Base-by-base conservation (phyloP, 106 monocot genomes). In the Allium cepa region DNA sequence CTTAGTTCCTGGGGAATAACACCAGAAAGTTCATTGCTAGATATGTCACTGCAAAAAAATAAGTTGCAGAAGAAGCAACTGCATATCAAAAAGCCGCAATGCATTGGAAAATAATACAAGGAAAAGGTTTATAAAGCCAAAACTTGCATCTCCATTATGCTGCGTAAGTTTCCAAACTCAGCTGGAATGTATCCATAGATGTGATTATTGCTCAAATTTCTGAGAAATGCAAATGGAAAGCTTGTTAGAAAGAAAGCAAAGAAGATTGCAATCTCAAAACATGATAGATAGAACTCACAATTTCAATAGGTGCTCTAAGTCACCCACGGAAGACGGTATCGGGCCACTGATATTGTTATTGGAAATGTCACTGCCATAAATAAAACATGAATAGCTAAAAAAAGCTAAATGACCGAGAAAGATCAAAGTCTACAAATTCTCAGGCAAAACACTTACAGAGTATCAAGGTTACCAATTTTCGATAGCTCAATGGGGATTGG, bases 221-320 rank as follows among this genome's bases (percentile, higher is more conserved):
- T 97, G 47, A 15, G 56, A 55, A 16, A 68, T 2, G 55, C 52
- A 65, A 7, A 17, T 63, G 46, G 9, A 26, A 57, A 10, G 1
- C 36, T 16, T 48, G 48, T 17, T 69, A 22, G 70, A 2, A 66
- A 66, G 16, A 53, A 47, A 49, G 28, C 7, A 9, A 11, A 51
- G 3, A 68, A 26, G 9, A 57, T 63, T 46, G 4, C 17, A 47
- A 80, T 53, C 17, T 22, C 53, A 2, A 51, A 53, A 4, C 9
- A 26, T 27, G 1, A 8, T 0, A 46, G 50, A 12, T 0, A 58
- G 66, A 71, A 57, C 85, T 63, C 78, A 97, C 96, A 97, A 50
- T 82, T 87, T 97, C 55, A 97, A 74, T n/a, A 97, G 92, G 73
- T 97, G 96, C 57, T 97, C 96, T 13, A 97, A 72, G 70, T 84